Conservation (phyloP, 2,329 filamentous ascomycete species). For the Fusarium sp. region DNA sequence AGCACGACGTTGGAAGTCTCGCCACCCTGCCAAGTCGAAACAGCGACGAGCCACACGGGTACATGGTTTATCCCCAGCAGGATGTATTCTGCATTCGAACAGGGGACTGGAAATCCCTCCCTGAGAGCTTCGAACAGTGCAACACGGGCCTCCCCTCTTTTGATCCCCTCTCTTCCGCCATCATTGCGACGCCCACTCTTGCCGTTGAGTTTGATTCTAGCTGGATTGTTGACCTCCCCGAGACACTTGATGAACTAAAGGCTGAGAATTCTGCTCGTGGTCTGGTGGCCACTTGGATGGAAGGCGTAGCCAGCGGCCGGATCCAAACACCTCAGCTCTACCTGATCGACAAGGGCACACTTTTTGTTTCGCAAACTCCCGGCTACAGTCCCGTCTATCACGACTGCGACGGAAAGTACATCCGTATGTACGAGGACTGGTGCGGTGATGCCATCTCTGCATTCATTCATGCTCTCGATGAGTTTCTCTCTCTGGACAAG, state of each 20-base stretch:
- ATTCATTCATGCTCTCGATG: not conserved
- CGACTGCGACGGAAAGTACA: not conserved
- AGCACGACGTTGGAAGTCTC: accelerated
- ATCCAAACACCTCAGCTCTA: accelerated
- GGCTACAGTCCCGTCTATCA: accelerated
- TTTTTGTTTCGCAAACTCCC: not conserved
- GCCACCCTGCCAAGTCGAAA: not conserved
- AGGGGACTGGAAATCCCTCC: not conserved
- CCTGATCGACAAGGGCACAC: not conserved
- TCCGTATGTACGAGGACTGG: accelerated
- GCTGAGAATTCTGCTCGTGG: not conserved
- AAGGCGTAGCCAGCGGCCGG: not conserved
- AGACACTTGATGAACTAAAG: not conserved
- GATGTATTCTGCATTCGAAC: accelerated
- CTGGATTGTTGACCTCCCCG: not conserved
- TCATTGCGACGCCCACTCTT: accelerated
- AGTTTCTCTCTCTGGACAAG: not conserved
- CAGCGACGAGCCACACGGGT: accelerated
- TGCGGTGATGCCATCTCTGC: not conserved
- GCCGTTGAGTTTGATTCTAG: not conserved
- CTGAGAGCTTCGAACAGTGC: not conserved
- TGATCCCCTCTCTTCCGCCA: accelerated
- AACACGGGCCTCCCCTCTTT: accelerated
- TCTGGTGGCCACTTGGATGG: not conserved
- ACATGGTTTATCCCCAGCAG: accelerated